Evolutionary conservation across 352 stramenopile species (phyloP).

Genomic region (Phytophthora pistaciae): DNA sequence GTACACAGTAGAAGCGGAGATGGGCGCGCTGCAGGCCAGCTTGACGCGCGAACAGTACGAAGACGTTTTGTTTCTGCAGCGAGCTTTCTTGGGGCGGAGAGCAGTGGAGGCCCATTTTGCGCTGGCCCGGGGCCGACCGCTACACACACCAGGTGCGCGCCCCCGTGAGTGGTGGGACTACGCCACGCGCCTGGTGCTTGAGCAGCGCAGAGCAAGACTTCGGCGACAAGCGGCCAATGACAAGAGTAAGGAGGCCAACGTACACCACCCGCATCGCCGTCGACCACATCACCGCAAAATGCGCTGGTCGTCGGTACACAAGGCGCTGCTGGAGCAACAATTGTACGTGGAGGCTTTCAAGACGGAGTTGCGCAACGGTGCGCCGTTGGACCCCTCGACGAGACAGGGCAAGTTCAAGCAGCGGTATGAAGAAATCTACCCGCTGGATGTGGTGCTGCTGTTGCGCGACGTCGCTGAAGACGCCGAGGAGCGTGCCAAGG

Average conservation of each 20-base stretch:
- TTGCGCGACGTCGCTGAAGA: constrained; percentile 73
- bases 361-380: constrained; percentile 52
- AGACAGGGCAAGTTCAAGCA: constrained; percentile 55
- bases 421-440: constrained; percentile 70
- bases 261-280: constrained; percentile 12
- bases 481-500: constrained; percentile 48
- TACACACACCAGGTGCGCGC: constrained; percentile 46
- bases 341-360: constrained; percentile 71
- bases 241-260: constrained; percentile 1
- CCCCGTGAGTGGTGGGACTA: constrained; percentile 87
- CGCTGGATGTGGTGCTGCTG: constrained; percentile 72
- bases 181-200: constrained; percentile 52
- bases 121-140: constrained; percentile 60
- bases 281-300: constrained; percentile 39
- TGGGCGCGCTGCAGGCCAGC: constrained; percentile 54
- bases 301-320: constrained; percentile 71
- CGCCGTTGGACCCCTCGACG: constrained; percentile 45
- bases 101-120: constrained; percentile 79
- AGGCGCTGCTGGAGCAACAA: constrained; percentile 58
- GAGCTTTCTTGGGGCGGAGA: constrained; percentile 65
- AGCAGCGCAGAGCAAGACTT: constrained; percentile 40
- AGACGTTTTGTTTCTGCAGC: constrained; percentile 79
- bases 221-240: constrained; percentile 14
- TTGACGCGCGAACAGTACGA: constrained; percentile 85
- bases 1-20: constrained; percentile 65